A percentile compares a stretch with the other conserved stretches of the same genome.
These are phyloP conservation scores for Gossypium bickii DNA, from an alignment of 345 rosid species.

Conservation along the genomic window DNA sequence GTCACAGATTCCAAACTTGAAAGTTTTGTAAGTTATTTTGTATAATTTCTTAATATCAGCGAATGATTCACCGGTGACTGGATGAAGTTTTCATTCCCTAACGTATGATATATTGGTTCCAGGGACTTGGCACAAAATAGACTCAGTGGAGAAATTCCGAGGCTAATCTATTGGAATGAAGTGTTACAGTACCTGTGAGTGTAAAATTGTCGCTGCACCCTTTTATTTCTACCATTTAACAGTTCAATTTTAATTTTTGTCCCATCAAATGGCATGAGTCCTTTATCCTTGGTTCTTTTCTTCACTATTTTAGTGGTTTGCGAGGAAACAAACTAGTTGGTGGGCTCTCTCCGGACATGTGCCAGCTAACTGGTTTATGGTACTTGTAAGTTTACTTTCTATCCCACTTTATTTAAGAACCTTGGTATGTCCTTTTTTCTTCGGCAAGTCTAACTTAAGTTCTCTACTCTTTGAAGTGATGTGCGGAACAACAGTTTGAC, in stretches of 20 bases:
- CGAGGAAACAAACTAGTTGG: constrained; percentile 93
- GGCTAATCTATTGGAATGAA: constrained; percentile 97
- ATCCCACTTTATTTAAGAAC: neutral
- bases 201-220: neutral
- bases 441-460: neutral
- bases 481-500: constrained; percentile 92
- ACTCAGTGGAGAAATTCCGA: constrained; percentile 91
- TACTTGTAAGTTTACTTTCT: constrained; percentile 71
- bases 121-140: constrained; percentile 92
- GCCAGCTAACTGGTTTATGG: constrained; percentile 96
- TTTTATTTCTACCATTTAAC: neutral
- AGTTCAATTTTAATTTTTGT: neutral
- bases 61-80: neutral
- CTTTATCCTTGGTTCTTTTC: neutral
- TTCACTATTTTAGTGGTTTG: constrained; percentile 50
- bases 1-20: constrained; percentile 92
- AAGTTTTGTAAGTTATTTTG: constrained; percentile 55
- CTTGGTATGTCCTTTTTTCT: neutral
- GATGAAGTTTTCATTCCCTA: neutral
- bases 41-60: neutral
- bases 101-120: constrained; percentile 14
- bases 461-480: constrained; percentile 44
- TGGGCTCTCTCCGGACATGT: constrained; percentile 74
- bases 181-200: constrained; percentile 97
- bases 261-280: neutral